Evolutionary conservation across 2,329 filamentous ascomycete genomes (phyloP).

Genomic region (Gaeumannomyces tritici): DNA sequence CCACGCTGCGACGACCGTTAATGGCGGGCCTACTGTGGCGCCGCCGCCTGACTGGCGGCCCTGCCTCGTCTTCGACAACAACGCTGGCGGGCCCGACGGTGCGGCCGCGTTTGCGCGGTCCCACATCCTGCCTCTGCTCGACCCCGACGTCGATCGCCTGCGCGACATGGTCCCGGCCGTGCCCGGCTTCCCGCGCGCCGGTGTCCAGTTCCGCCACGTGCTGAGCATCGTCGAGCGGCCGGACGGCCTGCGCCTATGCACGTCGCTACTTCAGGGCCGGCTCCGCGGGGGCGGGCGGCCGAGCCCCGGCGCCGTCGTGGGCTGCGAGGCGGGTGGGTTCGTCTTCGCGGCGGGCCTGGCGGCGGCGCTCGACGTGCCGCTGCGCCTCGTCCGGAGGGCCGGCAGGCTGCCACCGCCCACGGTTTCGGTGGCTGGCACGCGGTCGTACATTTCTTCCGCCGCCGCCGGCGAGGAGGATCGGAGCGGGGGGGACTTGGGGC

Average conservation of each 20-base stretch:
- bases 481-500: too few species aligned
- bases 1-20: not conserved
- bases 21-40: not conserved
- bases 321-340: slow-evolving; percentile 49
- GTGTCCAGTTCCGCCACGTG: slow-evolving; percentile 47
- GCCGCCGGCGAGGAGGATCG: slow-evolving; percentile 38
- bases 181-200: slow-evolving; percentile 38
- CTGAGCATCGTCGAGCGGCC: slow-evolving; percentile 43
- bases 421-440: slow-evolving; percentile 32
- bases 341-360: slow-evolving; percentile 44
- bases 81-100: slow-evolving; percentile 23
- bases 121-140: slow-evolving; percentile 33
- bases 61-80: slow-evolving; percentile 3
- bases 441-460: slow-evolving; percentile 31
- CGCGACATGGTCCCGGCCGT: slow-evolving; percentile 36
- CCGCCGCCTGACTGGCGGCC: slow-evolving; percentile 15
- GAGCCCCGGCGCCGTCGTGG: slow-evolving; percentile 30
- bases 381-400: slow-evolving; percentile 42
- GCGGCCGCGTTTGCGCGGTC: slow-evolving; percentile 29
- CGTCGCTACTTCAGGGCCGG: slow-evolving; percentile 34
- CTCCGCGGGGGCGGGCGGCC: slow-evolving; percentile 11
- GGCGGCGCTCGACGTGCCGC: slow-evolving; percentile 23
- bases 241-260: slow-evolving; percentile 40
- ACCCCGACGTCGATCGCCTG: slow-evolving; percentile 34
- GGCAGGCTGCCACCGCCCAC: slow-evolving; percentile 51